These are phyloP conservation scores for Diatrype stigma DNA, from an alignment of 2,329 filamentous ascomycete genomes.

Conservation along the genomic window DNA sequence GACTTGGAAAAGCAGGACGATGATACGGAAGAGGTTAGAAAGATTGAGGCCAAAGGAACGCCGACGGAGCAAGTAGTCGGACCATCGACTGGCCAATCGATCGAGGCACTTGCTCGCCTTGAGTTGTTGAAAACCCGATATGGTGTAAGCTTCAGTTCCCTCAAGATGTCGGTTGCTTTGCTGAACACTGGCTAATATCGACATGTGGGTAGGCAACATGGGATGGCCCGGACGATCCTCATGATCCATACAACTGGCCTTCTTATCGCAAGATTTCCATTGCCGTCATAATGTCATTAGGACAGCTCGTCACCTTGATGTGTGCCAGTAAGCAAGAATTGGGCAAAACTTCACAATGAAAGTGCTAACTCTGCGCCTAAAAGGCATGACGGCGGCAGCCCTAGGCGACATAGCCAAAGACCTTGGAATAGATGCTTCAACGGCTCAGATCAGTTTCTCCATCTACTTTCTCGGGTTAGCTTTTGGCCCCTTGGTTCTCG, in stretches of 20 bases:
- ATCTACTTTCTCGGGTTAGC: conserved; percentile 32
- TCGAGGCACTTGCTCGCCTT: too few relatives aligned
- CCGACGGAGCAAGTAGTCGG: too few relatives aligned
- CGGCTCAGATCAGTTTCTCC: conserved; percentile 30
- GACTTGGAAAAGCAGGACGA: too few relatives aligned
- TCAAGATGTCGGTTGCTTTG: too few relatives aligned
- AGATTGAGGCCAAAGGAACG: too few relatives aligned
- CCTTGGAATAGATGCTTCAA: conserved; percentile 22
- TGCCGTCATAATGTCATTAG: conserved; percentile 27
- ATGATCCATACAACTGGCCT: conserved; percentile 18
- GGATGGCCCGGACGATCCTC: conserved; percentile 17
- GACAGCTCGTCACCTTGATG: conserved; percentile 32
- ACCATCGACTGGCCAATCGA: too few relatives aligned
- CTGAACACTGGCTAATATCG: too few relatives aligned
- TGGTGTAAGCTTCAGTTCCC: too few relatives aligned
- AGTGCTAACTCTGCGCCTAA: too few relatives aligned
- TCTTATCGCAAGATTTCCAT: conserved; percentile 15
- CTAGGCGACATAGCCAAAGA: conserved; percentile 29
- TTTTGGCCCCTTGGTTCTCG: conserved; percentile 30
- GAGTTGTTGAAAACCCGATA: too few relatives aligned
- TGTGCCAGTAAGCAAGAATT: conserved; percentile 22
- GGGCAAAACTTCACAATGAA: too few relatives aligned
- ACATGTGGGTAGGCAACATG: conserved; percentile 7
- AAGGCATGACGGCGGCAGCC: conserved; percentile 30
- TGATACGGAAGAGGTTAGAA: too few relatives aligned